A percentile compares a stretch with the other conserved stretches of the same genome.
phyloP scores from a whole-genome alignment of 2,329 filamentous ascomycete genomes.

The Epichloe elymi region DNA sequence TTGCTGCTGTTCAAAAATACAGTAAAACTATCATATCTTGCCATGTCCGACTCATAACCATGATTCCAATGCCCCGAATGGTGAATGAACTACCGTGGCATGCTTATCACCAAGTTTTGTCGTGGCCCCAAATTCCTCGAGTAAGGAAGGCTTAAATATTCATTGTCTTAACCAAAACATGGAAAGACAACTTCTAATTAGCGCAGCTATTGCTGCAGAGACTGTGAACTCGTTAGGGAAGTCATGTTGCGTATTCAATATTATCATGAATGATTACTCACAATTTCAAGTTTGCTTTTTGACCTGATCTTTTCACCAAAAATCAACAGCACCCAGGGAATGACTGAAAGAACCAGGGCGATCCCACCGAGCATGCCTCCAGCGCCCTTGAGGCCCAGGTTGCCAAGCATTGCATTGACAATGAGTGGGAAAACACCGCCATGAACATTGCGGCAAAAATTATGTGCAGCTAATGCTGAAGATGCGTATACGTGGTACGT shows the following conservation, averaged over 20 bases:
- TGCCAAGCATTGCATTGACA: constrained; percentile 57
- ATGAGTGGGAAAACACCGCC: constrained; percentile 73
- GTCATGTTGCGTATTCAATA: background rate
- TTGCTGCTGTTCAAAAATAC: no score
- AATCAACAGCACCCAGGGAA: constrained; percentile 47
- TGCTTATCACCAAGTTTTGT: no score
- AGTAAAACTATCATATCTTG: no score
- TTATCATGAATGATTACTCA: constrained; percentile 18
- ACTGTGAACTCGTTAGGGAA: background rate
- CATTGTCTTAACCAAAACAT: no score
- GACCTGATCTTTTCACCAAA: constrained; percentile 65
- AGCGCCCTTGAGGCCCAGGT: constrained; percentile 57
- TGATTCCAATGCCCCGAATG: no score
- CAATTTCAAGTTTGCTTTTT: constrained; percentile 63
- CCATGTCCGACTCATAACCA: no score
- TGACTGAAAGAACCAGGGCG: constrained; percentile 40
- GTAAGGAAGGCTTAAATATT: no score
- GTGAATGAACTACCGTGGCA: no score
- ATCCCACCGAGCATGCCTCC: constrained; percentile 67
- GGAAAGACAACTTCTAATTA: no score
- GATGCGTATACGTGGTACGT: constrained; percentile 76
- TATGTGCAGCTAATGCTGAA: constrained; percentile 75
- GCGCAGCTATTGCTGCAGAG: background rate
- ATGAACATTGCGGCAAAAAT: constrained; percentile 67
- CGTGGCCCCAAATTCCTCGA: no score